These are phyloP conservation scores for Pseudohalonectria lignicola DNA, from an alignment of 2,329 filamentous ascomycete species.

Conservation along the genomic window DNA sequence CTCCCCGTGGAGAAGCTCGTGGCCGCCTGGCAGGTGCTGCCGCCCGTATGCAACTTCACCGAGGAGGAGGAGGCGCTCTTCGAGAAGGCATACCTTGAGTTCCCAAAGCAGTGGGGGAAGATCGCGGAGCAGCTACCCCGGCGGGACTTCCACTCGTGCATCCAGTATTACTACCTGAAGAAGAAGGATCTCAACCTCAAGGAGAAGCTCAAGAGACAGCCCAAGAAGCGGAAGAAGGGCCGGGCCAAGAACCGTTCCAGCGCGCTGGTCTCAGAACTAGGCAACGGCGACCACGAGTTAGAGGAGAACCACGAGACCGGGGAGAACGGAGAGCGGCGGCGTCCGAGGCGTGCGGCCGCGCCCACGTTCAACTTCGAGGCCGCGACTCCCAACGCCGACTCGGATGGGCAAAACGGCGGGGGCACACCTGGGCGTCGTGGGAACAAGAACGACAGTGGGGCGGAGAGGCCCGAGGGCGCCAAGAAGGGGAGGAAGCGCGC, in stretches of 20 bases:
- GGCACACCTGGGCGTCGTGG: conserved; percentile 44
- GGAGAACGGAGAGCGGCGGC: conserved; percentile 48
- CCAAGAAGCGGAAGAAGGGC: conserved; percentile 44
- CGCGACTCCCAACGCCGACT: conserved; percentile 33
- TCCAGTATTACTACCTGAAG: conserved; percentile 77
- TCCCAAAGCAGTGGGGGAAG: conserved; percentile 73
- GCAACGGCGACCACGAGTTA: conserved; percentile 44
- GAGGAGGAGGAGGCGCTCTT: conserved; percentile 59
- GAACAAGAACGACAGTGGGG: conserved; percentile 27
- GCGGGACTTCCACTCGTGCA: conserved; percentile 68
- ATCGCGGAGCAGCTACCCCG: conserved; percentile 57
- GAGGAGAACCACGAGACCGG: conserved; percentile 43
- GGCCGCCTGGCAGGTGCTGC: conserved; percentile 59
- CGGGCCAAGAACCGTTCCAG: conserved; percentile 49
- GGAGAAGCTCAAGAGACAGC: conserved; percentile 59
- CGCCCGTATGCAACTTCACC: conserved; percentile 65
- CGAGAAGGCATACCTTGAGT: conserved; percentile 63
- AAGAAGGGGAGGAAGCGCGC: conserved; percentile 29
- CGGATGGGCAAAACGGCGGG: conserved; percentile 45
- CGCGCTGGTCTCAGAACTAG: conserved; percentile 55
- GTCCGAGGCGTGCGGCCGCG: conserved; percentile 54
- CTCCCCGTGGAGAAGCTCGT: conserved; percentile 57
- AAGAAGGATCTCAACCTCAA: conserved; percentile 68
- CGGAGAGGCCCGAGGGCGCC: conserved; percentile 29
- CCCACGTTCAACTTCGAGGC: conserved; percentile 61